Conservation (phyloP, 768 basidiomycete genomes). For the Sporobolomyces roseus region DNA sequence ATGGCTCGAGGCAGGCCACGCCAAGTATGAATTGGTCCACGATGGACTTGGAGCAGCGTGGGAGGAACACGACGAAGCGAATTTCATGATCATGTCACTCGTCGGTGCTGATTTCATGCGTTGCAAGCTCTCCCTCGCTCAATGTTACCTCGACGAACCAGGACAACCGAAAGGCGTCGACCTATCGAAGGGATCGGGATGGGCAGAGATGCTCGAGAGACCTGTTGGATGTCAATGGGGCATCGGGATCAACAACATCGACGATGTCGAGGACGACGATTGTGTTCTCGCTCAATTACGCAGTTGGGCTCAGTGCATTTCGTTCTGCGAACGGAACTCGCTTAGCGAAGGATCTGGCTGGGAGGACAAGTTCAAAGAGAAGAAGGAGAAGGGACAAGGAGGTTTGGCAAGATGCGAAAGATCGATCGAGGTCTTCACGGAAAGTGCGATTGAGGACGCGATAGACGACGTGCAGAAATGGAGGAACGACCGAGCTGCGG, state of each 20-base stretch:
- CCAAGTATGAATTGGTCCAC: neutral
- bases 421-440: too few species aligned
- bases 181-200: neutral
- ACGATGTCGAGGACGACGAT: neutral
- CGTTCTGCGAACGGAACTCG: constrained; percentile 7
- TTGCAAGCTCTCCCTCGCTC: neutral
- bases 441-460: too few species aligned
- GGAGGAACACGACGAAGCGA: neutral
- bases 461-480: neutral
- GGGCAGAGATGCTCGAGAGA: neutral
- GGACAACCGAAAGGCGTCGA: neutral
- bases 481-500: neutral
- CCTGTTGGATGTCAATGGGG: neutral
- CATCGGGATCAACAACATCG: too few species aligned
- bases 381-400: neutral
- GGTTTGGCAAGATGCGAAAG: neutral
- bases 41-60: neutral
- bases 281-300: neutral
- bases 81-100: neutral
- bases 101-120: neutral
- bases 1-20: constrained; percentile 30
- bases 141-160: neutral
- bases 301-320: neutral
- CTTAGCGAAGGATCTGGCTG: neutral
- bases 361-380: neutral